Conservation (phyloP, 805 yeast species). For the Lipomyces kockii region DNA sequence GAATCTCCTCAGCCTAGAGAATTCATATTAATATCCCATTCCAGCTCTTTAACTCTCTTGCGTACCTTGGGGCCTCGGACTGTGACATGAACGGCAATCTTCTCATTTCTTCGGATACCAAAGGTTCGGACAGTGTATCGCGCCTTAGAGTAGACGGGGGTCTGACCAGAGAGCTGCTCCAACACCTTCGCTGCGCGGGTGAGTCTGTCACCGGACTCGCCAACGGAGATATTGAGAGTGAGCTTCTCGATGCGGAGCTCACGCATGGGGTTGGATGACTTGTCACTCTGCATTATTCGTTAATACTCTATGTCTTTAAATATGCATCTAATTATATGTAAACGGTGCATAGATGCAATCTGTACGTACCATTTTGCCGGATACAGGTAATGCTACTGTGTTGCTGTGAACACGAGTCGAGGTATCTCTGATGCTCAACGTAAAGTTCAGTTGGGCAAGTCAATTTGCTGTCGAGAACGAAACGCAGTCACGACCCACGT, state of each 20-base stretch:
- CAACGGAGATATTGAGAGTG: slow-evolving; percentile 99
- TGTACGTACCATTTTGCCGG: slow-evolving; percentile 1
- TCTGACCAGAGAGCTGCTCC: slow-evolving; percentile 99
- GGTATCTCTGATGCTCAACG: not conserved
- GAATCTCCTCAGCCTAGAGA: slow-evolving; percentile 85
- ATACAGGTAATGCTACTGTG: not conserved
- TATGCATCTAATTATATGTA: not conserved
- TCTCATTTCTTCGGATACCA: slow-evolving; percentile 99
- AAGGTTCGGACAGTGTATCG: slow-evolving; percentile 99
- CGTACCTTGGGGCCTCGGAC: slow-evolving; percentile 92
- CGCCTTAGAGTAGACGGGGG: slow-evolving; percentile 99
- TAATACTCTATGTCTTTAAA: not conserved
- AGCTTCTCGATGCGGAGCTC: slow-evolving; percentile 98
- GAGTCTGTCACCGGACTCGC: slow-evolving; percentile 99
- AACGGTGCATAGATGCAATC: not conserved
- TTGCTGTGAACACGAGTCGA: not conserved
- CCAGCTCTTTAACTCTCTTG: slow-evolving; percentile 35
- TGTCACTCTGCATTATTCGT: slow-evolving; percentile 36
- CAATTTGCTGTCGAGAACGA: not conserved
- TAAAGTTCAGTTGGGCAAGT: too few species aligned
- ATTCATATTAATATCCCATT: not conserved
- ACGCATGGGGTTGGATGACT: slow-evolving; percentile 84
- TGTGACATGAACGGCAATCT: slow-evolving; percentile 99
- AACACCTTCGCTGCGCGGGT: slow-evolving; percentile 99
- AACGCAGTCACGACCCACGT: not conserved